Percentiles rank a stretch among this genome's conserved stretches.
Conservation (phyloP, 1,284 basidiomycete species). For the Naganishia albida region DNA sequence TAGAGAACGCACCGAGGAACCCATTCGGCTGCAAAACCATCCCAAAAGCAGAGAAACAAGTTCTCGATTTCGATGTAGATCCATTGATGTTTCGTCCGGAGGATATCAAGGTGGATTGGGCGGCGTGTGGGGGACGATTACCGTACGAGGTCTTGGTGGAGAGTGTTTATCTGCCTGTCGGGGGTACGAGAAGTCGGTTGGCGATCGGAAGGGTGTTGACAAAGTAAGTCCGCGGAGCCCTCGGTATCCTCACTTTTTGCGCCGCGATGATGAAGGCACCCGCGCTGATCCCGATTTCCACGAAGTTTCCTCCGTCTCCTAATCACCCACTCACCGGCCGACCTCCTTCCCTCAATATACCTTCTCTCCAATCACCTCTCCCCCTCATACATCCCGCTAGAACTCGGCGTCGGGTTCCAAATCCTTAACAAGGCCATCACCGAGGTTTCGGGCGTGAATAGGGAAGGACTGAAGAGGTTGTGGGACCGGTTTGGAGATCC, state of each 20-base stretch:
- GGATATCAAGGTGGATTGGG: conserved; percentile 49
- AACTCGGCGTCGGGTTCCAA: conserved; percentile 74
- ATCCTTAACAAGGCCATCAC: conserved; percentile 78
- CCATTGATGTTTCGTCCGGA: conserved; percentile 54
- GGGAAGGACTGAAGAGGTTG: conserved; percentile 65
- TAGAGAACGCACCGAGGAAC: background rate
- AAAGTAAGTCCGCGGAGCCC: conserved; percentile 61
- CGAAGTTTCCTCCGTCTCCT: conserved; percentile 65
- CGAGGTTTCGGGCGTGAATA: conserved; percentile 74
- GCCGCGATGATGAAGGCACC: background rate
- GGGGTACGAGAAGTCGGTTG: conserved; percentile 77
- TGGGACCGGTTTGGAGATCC: conserved; percentile 64
- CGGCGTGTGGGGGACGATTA: conserved; percentile 49
- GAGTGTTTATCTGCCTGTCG: conserved; percentile 70
- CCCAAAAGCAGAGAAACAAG: background rate
- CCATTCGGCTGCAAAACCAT: background rate
- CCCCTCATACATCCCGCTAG: conserved; percentile 71
- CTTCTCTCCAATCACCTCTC: conserved; percentile 82
- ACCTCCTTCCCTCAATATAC: conserved; percentile 80
- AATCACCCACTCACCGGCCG: conserved; percentile 66
- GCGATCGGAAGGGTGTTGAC: conserved; percentile 76
- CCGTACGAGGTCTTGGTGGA: conserved; percentile 78
- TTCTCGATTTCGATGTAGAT: conserved; percentile 53
- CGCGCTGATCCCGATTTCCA: conserved; percentile 40
- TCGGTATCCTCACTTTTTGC: too few relatives aligned